Base-by-base conservation (phyloP, 371 early-diverging fungal genomes). In the Mortierella sp. region DNA sequence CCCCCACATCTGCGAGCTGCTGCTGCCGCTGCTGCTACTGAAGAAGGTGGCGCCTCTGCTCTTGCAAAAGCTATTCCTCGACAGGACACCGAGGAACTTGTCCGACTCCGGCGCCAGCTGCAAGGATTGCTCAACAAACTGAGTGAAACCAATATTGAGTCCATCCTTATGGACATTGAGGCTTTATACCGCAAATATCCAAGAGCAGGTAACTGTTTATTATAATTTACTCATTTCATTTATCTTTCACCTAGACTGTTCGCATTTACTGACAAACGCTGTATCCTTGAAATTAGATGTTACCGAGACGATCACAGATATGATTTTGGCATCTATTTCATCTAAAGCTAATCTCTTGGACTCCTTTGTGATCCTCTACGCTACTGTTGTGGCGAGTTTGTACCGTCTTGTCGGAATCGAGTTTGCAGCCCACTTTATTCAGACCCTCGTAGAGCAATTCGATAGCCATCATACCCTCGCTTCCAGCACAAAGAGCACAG, bases 71-170 rank as follows among this genome's bases (percentile, higher is more conserved):
- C 70, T 32, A 74, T 80, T n/a, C 81, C 81, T 6, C 65, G 81
- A 22, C 66, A 75, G 28, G 87, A 90, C 40, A 85, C 85, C 2
- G 92, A 93, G 75, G 89, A 90, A 42, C 83, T 88, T 42, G 80
- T 88, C 7, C 89, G 93, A 19, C 85, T 97, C 4, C 92, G 94
- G 62, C 89, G 94, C 35, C 89, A 89, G 43, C 75, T 97, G 5
- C 95, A 95, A 82, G 98, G 98, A 70, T 89, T 93, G 64, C 84
- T 97, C 17, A 97, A 97, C 86, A 91, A 89, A 85, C 84, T 97
- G 77, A 95, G 93, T 82, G 98, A 96, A 82, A 89, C 91, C 76
- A 97, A 96, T 75, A 90, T 97, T 53, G 97, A 96, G 72, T 87
- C 90, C 23, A 97, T 96, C 61, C 68, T 97, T 17, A 47, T 86